Evolutionary conservation across 202 grass and related monocot genomes (phyloP).

Genomic region (Setaria italica): DNA sequence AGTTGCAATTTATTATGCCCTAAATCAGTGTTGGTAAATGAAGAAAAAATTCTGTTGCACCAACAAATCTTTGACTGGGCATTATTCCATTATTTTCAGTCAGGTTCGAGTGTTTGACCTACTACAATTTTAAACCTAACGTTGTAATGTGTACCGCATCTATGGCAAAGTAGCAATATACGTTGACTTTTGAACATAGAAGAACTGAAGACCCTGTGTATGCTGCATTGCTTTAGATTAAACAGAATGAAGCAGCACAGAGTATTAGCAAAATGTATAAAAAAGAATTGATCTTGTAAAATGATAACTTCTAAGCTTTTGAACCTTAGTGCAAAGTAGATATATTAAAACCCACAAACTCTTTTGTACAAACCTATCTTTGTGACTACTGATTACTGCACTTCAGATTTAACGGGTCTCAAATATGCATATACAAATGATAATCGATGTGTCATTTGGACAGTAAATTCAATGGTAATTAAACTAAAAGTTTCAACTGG

Average conservation of each 20-base stretch:
- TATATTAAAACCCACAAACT: neutral
- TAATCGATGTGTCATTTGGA: slow-evolving; percentile 6
- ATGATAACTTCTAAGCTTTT: slow-evolving; percentile 16
- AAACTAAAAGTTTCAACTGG: neutral
- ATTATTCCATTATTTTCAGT: neutral
- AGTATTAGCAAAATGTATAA: neutral
- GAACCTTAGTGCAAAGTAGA: slow-evolving; percentile 7
- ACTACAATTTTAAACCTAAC: neutral
- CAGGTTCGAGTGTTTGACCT: neutral
- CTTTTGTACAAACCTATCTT: neutral
- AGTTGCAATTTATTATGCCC: neutral
- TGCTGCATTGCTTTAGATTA: neutral
- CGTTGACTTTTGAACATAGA: neutral
- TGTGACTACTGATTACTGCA: slow-evolving; percentile 3
- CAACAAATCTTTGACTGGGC: neutral
- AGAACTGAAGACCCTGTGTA: neutral
- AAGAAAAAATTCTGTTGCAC: neutral
- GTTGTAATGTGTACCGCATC: neutral
- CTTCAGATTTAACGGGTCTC: slow-evolving; percentile 23
- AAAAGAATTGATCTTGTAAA: slow-evolving; percentile 1
- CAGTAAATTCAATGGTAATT: neutral
- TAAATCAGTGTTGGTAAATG: neutral
- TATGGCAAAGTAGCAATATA: neutral
- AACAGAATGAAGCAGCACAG: neutral
- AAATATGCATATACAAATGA: neutral